Evolutionary conservation across 306 rosid species (phyloP), one percentile per base, ranked within the genome.

Genomic region (Quercus suber): DNA sequence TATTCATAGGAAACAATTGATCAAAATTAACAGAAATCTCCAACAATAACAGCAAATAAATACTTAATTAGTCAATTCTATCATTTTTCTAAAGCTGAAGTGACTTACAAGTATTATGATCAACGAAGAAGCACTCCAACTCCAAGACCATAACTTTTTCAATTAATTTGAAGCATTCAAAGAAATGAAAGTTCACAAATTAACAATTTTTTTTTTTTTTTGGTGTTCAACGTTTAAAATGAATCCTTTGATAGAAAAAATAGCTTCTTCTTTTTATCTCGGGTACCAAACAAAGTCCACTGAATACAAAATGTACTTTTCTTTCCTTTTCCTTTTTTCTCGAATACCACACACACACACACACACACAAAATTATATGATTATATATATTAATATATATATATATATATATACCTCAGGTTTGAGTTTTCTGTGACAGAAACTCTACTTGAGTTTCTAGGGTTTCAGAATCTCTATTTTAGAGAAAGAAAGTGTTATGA

Each of bases 381-480:
- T 49, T 10, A 30, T 28, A 53, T 15, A 27, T 27, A 27, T 27
- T 27, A 27, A 27, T 27, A 27, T 27, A 23, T 23, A 23, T 10
- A 30, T 28, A 27, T 27, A 27, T 27, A 53, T 15, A 0, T 23
- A 20, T 55, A 76, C 63, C 72, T 70, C 68, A 60, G 77, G 61
- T 41, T 8, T 8, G 75, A 30, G n/a, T 5, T 25, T 28, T 33
- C 1, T 27, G 45, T 14, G 45, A 31, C 43, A 37, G n/a, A 5
- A 20, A n/a, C 8, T 41, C 28, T 5, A 18, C 23, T 9, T 35
- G 78, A 73, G 52, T n/a, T 55, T 30, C 84, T 88, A 84, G 91
- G 91, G 89, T 87, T 86, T 84, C 60, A 81, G 8, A 58, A 13
- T 28, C 70, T 75, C 31, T 43, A 79, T 79, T 76, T 81, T 81